Percentiles rank a stretch among this genome's conserved stretches.
Conservation (phyloP, 1,139 yeast genomes). For the Suhomyces guaymorum region DNA sequence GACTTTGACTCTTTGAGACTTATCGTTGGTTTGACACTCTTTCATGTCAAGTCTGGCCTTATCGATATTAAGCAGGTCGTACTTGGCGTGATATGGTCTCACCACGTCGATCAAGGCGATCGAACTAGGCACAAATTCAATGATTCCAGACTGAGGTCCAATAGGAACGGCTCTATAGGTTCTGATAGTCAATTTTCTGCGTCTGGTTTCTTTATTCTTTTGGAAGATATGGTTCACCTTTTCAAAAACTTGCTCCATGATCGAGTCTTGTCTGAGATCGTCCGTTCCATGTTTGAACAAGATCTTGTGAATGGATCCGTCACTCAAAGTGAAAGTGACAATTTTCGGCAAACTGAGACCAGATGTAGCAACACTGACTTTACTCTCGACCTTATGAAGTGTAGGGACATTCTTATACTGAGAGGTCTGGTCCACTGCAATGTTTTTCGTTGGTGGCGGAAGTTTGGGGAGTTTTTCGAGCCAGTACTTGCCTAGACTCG, state of each 20-base stretch:
- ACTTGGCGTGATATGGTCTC: constrained; percentile 54
- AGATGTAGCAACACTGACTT: constrained; percentile 63
- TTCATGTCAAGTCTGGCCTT: constrained; percentile 71
- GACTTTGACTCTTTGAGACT: constrained; percentile 47
- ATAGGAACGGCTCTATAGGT: constrained; percentile 91
- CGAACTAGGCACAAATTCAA: constrained; percentile 86
- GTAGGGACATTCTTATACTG: constrained; percentile 52
- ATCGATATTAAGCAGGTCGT: constrained; percentile 48
- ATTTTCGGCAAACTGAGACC: constrained; percentile 91
- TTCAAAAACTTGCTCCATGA: constrained; percentile 95
- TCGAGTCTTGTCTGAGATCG: constrained; percentile 91
- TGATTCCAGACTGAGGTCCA: constrained; percentile 84
- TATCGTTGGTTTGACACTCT: constrained; percentile 49
- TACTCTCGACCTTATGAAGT: constrained; percentile 46
- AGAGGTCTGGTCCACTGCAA: constrained; percentile 44
- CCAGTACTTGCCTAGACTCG: constrained; percentile 60
- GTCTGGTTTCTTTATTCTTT: constrained; percentile 57
- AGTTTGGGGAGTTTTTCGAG: constrained; percentile 46
- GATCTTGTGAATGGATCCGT: constrained; percentile 59
- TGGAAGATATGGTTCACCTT: constrained; percentile 75
- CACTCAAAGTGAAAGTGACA: constrained; percentile 50
- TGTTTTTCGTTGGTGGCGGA: constrained; percentile 68
- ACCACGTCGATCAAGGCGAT: constrained; percentile 69
- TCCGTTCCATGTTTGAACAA: constrained; percentile 85
- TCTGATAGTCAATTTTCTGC: constrained; percentile 60